Evolutionary conservation across 257 asterid genomes (phyloP), one percentile per base, ranked within the genome.

Genomic region (Paraleonurus japonicus): DNA sequence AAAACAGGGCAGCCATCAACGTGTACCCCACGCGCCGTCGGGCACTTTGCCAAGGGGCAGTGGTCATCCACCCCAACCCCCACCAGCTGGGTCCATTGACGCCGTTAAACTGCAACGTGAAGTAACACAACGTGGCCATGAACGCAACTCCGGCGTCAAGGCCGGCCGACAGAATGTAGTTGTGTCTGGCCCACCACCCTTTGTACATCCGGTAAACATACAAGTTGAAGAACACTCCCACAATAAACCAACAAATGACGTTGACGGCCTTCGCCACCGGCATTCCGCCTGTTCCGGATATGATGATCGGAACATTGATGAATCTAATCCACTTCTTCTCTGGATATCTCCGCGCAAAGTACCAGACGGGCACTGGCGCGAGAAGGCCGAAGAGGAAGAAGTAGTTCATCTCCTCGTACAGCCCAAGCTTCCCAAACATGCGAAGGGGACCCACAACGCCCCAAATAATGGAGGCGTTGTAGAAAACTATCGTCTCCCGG

Each of bases 151-250:
- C 97, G 1, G 94, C 96, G 45, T 87, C 87, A 1, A 89, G 70
- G 0, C 91, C 96, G 0, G 90, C 97, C 0, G 88, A 86, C 6
- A 91, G 62, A 8, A 89, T 79, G 69, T 91, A 91, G 4, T 89
- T 85, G 50, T 89, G 96, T 51, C 89, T 70, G 0, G 95, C 97
- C 96, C 97, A 91, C 97, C 96, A 91, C 7, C 73, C 81, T 82
- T 87, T 89, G 33, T 20, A 75, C 55, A 76, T 80, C 76, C 84
- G 61, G 51, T 86, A 91, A 28, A 89, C 78, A 2, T 81, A 84
- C 7, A 84, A 11, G 68, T 89, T 89, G 75, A 87, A 85, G 45
- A 77, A 62, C 2, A 89, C 1, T 4, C 97, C 97, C 67, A 87
- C 87, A 0, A 54, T 39, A 16, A 85, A 89, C 95, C 95, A 91